Base-by-base conservation (phyloP, 1,139 yeast species). In the Scheffersomyces illinoinensis region DNA sequence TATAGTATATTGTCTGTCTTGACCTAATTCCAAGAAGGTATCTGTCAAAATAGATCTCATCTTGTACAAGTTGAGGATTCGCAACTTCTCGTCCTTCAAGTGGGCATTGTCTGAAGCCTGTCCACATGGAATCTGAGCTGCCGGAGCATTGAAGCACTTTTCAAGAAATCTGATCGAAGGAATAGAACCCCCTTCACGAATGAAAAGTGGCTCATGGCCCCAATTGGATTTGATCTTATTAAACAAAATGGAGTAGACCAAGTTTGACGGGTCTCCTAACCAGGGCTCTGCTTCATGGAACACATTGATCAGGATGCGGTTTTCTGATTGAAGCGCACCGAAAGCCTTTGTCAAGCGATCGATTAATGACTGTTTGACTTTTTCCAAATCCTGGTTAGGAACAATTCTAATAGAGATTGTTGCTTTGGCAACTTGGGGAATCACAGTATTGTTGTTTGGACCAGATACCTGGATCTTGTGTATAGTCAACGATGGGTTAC, bases 81-180 rank as follows among this genome's bases (percentile, higher is more conserved):
- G 78, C 56, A 95, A 75, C 62, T 96, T 85, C 73, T 95, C 99
- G 69, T 95, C 90, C 67, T 88, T 87, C 68, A 95, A 82, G 77
- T 95, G 99, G 1, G 98, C 98, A 69, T 92, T 92, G 71, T 95
- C 99, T 54, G 96, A 87, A 0, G 96, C 85, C 75, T 95, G 99
- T 0, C 99, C 99, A 71, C 98, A 92, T 1, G 99, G 99, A 51
- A 95, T 85, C 72, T 95, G 98, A 0, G 95, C 97, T 1, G 98
- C 98, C 21, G 92, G 91, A 1, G 98, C 97, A 57, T 82, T 74
- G 65, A 95, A 90, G 20, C 85, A 81, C 70, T 90, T 90, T 68
- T 95, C 99, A 64, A 95, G 77, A 63, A 90, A 90, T 61, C 98
- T 76, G 7, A 96, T 88, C 17, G 95, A 89, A 1, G 99, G 98